Evolutionary conservation across 2,329 filamentous ascomycete genomes (phyloP), one percentile per base, ranked within the genome.

Genomic region (Triangularia setosa): DNA sequence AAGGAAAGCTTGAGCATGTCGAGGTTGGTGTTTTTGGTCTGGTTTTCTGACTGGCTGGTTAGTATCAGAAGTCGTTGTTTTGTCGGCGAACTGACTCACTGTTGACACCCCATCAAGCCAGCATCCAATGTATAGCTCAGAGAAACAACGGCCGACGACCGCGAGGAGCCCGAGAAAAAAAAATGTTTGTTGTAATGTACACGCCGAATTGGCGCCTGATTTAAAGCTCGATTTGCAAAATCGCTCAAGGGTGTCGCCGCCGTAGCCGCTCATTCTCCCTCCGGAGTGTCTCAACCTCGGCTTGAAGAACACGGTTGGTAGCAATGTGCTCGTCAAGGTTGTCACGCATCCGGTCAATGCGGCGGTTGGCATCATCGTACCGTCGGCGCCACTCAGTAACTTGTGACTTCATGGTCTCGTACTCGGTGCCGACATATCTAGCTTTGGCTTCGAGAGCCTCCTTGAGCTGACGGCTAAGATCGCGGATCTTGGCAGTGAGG

Each of bases 391-490:
- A 68, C 35, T 70, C 70, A 7, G 14, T 69, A 9, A 76, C 72
- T 53, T 78, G 74, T 11, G 72, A 68, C 48, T 68, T 69, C 56
- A 79, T 65, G 21, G 77, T 75, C 21, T 72, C 66, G 3, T 78
- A 66, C 21, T 77, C 73, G 11, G 69, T 64, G 44, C 56, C 64
- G 6, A 73, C 48, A 14, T 30, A 52, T 23, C 65, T 63, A 23
- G 66, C 62, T 23, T 67, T 61, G 11, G 68, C 65, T 24, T 69
- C 65, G 27, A 69, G 14, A 66, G 73, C 65, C 63, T 77, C 69
- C 67, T 72, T 62, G 63, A 73, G 40, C 44, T 78, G 74, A 53
- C 74, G 75, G 35, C 74, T 71, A 1, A 80, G 67, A 60, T 77
- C 72, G 33, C 73, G 71, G 23, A 80, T 62, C 28, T 76, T 70